Evolutionary conservation across 1,284 basidiomycete genomes (phyloP).

Genomic region (Apiotrichum akiyoshidainum): DNA sequence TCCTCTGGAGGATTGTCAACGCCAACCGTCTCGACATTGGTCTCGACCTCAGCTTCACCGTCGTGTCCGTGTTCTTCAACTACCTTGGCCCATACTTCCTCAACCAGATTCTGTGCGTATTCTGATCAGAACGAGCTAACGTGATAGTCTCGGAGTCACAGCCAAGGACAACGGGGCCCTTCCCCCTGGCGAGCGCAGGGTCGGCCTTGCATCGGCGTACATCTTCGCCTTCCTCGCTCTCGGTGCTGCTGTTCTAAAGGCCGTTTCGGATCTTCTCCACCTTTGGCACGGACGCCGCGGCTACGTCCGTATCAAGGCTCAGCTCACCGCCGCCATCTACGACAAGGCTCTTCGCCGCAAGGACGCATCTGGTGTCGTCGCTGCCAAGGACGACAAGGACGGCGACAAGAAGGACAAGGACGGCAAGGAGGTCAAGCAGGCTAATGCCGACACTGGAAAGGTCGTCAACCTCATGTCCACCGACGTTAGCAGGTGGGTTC

Average conservation of each 20-base stretch:
- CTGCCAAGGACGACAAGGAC: conserved; percentile 54
- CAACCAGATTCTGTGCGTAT: conserved; percentile 50
- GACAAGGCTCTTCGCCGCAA: conserved; percentile 82
- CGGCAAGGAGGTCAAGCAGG: conserved; percentile 44
- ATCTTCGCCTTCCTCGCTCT: conserved; percentile 69
- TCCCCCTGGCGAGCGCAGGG: neutral
- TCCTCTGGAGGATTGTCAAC: conserved; percentile 62
- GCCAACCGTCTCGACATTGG: conserved; percentile 71
- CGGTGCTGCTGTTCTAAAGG: conserved; percentile 59
- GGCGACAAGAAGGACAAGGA: conserved; percentile 28
- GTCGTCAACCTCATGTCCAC: conserved; percentile 55
- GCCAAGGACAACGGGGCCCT: neutral
- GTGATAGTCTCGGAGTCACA: neutral
- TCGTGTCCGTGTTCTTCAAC: conserved; percentile 64
- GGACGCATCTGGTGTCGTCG: conserved; percentile 74
- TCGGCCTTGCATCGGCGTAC: conserved; percentile 56
- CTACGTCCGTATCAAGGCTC: conserved; percentile 63
- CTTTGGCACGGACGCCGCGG: conserved; percentile 74
- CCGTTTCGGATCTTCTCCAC: conserved; percentile 70
- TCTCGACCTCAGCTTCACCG: conserved; percentile 65
- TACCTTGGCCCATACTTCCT: conserved; percentile 55
- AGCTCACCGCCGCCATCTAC: conserved; percentile 75
- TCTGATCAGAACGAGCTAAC: neutral
- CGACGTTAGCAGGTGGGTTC: conserved; percentile 29
- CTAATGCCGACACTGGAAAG: conserved; percentile 52